A percentile compares a stretch with the other conserved stretches of the same genome.
phyloP scores from a whole-genome alignment of 2,329 filamentous ascomycete species.

The Fusarium sp. region DNA sequence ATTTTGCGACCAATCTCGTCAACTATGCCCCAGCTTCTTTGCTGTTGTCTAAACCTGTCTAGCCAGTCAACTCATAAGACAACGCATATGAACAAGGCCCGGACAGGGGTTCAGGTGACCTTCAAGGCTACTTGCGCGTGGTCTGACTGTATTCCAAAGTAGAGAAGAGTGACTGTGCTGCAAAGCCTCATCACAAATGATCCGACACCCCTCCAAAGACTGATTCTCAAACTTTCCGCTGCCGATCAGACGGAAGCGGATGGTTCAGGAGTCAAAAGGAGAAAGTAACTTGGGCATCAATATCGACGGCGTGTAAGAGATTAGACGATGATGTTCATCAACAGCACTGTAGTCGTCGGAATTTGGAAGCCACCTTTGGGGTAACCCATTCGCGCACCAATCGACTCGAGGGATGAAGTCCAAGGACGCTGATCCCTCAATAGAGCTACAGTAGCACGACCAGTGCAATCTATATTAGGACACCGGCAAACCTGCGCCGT shows the following conservation, averaged over 20 bases:
- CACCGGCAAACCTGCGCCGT: neutral
- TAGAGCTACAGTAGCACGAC: constrained; percentile 6
- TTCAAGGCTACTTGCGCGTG: neutral
- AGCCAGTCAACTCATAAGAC: neutral
- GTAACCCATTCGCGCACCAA: constrained; percentile 33
- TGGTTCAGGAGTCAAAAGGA: neutral
- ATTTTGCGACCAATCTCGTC: neutral
- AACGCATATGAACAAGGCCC: neutral
- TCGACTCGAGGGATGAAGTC: constrained; percentile 6
- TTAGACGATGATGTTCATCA: neutral
- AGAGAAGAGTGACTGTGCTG: neutral
- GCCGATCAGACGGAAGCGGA: constrained; percentile 17
- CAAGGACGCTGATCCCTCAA: constrained; percentile 20
- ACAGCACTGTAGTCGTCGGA: neutral
- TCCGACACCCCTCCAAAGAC: constrained; percentile 3
- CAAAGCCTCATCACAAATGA: neutral
- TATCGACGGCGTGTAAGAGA: constrained; percentile 18
- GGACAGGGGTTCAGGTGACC: neutral
- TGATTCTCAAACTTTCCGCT: neutral
- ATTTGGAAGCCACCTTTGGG: neutral
- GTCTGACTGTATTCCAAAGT: neutral
- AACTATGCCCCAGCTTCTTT: neutral
- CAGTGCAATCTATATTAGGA: constrained; percentile 9
- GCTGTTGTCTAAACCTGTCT: constrained; percentile 1
- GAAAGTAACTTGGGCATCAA: constrained; percentile 25